A percentile compares a stretch with the other conserved stretches of the same genome.
These are phyloP conservation scores for Tulasnella calospora DNA, from an alignment of 768 basidiomycete genomes.

Conservation along the genomic window DNA sequence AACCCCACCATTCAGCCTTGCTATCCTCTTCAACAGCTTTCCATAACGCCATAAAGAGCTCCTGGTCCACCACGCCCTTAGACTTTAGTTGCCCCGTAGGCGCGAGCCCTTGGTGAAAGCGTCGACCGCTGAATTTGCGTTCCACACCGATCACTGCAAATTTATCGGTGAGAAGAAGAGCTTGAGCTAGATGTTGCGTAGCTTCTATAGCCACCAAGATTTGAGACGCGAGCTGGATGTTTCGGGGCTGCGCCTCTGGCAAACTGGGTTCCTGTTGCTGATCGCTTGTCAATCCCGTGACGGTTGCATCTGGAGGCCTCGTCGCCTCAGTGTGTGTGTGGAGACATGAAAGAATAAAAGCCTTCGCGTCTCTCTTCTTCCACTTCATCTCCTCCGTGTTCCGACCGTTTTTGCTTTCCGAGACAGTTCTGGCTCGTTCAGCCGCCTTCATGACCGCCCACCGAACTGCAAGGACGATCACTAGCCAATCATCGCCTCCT, in stretches of 20 bases:
- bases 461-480: conserved; percentile 24
- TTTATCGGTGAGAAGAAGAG: conserved; percentile 11
- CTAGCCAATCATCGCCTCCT: conserved; percentile 3
- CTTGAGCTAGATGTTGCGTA: conserved; percentile 21
- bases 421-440: neutral
- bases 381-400: conserved; percentile 13
- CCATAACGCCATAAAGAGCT: conserved; percentile 16
- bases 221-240: conserved; percentile 27
- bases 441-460: conserved; percentile 25
- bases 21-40: conserved; percentile 22
- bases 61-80: neutral
- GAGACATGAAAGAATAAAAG: conserved; percentile 24
- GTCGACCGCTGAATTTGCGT: conserved; percentile 21
- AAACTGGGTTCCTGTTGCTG: neutral
- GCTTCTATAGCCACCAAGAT: conserved; percentile 23
- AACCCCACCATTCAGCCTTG: conserved; percentile 21
- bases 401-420: neutral
- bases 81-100: neutral
- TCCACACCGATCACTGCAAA: neutral
- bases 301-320: neutral
- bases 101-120: conserved; percentile 7
- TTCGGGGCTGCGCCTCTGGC: conserved; percentile 18
- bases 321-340: neutral
- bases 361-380: conserved; percentile 26
- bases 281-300: neutral